These are phyloP conservation scores for Lactifluus subvellereus DNA, from an alignment of 768 basidiomycete species.

Conservation along the genomic window DNA sequence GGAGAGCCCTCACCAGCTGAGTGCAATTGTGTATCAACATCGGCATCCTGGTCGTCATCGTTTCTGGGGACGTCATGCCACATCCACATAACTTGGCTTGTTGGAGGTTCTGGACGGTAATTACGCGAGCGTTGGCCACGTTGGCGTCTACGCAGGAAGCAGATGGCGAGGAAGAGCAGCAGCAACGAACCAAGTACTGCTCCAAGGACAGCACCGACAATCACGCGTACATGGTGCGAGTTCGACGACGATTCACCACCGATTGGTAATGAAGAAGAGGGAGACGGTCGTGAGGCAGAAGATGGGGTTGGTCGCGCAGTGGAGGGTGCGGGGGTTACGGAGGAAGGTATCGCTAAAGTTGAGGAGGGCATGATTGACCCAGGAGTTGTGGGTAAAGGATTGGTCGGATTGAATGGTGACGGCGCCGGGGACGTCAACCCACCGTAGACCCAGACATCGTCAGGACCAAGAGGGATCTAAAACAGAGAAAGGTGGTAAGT, in stretches of 20 bases:
- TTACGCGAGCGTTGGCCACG: slow-evolving; percentile 21
- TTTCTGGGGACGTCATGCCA: slow-evolving; percentile 19
- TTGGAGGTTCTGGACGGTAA: background rate
- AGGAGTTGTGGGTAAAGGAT: slow-evolving; percentile 21
- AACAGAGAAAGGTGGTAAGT: slow-evolving; percentile 8
- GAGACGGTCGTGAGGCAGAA: background rate
- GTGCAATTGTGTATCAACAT: slow-evolving; percentile 25
- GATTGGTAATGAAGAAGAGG: background rate
- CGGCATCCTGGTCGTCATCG: slow-evolving; percentile 12
- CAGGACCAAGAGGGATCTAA: slow-evolving; percentile 67
- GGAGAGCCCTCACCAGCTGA: slow-evolving; percentile 60
- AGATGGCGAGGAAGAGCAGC: slow-evolving; percentile 17
- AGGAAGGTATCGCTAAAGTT: slow-evolving; percentile 29
- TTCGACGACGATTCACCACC: background rate
- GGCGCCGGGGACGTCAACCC: slow-evolving; percentile 57
- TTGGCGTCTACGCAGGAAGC: slow-evolving; percentile 36
- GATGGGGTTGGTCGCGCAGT: slow-evolving; percentile 1
- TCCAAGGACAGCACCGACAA: slow-evolving; percentile 23
- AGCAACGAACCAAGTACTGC: slow-evolving; percentile 18
- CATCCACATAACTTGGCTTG: slow-evolving; percentile 23
- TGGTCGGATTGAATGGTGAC: slow-evolving; percentile 28
- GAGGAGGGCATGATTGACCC: slow-evolving; percentile 27
- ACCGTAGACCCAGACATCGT: slow-evolving; percentile 63
- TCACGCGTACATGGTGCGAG: slow-evolving; percentile 3
- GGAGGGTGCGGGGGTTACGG: slow-evolving; percentile 31